Evolutionary conservation across 495 filamentous ascomycete genomes (phyloP), one percentile per base, ranked within the genome.

Genomic region (Tuber umbilicatum): DNA sequence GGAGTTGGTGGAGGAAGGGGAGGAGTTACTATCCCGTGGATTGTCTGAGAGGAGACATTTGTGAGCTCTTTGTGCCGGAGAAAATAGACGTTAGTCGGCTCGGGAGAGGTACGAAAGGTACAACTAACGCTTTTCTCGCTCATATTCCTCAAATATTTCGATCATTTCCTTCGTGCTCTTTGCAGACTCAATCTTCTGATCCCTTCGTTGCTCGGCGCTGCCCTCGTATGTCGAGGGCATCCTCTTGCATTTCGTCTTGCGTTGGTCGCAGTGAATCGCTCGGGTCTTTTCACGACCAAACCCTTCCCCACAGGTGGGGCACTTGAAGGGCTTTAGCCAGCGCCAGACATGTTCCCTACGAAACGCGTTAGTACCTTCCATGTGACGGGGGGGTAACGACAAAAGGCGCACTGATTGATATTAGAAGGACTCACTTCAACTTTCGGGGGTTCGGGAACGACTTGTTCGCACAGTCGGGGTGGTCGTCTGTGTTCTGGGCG

Each of bases 201-300:
- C 81, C 27, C 81, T 76, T 27, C 39, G 72, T 5, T 74, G 39
- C 12, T 82, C 78, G 12, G 67, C 64, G 45, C 81, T 82, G 2
- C 73, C 70, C 14, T 82, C 74, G 23, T 82, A 82, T 2, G 27
- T 71, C 31, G 78, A 73, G 27, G 39, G 45, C 10, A 73, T 50
- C 31, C 68, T 50, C n/a, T 70, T 73, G 72, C 81, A 82, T 73
- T 78, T 78, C 17, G 78, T 79, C 68, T 82, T 82, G 45, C 80
- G 75, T n/a, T 82, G 69, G 12, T 77, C 72, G 37, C 71, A 74
- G 55, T 82, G 81, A 67, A 82, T 82, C 40, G 72, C 80, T 73
- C 71, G 76, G 5, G 81, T 82, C 74, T 80, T 82, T n/a, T 82
- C 81, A 23, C 81, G 72, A 6, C 81, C 81, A 69, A 82, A 82